Conservation (phyloP, 1,284 basidiomycete species). For the Sporisorium reilianum region DNA sequence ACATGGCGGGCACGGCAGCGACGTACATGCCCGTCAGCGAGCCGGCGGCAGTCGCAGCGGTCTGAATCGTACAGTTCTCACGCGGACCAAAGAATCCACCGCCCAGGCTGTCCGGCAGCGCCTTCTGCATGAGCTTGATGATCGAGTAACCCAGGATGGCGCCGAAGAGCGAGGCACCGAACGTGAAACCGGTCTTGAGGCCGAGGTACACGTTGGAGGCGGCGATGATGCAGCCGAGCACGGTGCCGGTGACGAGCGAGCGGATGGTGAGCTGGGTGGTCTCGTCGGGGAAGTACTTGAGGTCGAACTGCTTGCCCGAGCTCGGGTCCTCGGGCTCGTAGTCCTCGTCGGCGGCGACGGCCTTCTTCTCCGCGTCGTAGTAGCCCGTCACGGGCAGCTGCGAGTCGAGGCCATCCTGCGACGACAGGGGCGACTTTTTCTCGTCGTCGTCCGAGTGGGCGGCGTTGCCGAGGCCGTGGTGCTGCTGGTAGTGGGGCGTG, state of each 20-base stretch:
- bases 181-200: constrained; percentile 76
- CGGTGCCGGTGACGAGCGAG: constrained; percentile 75
- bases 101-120: constrained; percentile 73
- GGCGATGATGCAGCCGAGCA: constrained; percentile 76
- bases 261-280: constrained; percentile 66
- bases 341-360: constrained; percentile 40
- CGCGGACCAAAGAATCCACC: constrained; percentile 78
- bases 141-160: constrained; percentile 78
- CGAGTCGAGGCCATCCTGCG: constrained; percentile 30
- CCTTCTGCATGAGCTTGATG: constrained; percentile 75
- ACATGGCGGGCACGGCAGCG: constrained; percentile 78
- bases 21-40: constrained; percentile 75
- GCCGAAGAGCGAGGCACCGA: constrained; percentile 77
- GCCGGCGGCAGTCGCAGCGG: constrained; percentile 59
- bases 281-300: constrained; percentile 53
- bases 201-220: constrained; percentile 79
- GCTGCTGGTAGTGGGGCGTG: constrained; percentile 36
- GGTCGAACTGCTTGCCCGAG: constrained; percentile 48
- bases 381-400: constrained; percentile 40
- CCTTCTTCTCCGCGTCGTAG: constrained; percentile 50
- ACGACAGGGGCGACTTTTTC: constrained; percentile 49
- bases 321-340: constrained; percentile 40
- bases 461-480: constrained; percentile 29
- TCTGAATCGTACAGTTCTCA: constrained; percentile 74
- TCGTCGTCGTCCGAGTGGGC: constrained; percentile 30